Conservation (phyloP, 352 stramenopile species). For the Phytophthora cactorum region DNA sequence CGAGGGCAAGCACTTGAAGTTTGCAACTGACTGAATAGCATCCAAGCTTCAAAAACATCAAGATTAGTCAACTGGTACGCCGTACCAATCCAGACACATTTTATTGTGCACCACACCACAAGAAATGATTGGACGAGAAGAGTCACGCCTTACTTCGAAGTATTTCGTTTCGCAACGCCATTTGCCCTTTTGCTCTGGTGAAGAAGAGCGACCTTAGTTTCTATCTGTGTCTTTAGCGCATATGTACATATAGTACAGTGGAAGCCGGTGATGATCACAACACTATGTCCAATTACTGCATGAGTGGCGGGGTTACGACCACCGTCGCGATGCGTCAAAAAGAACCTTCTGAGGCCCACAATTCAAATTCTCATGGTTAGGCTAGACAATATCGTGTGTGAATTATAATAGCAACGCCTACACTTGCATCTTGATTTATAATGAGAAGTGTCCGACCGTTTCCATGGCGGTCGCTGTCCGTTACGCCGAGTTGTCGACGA, state of each 20-base stretch:
- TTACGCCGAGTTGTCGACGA: constrained; percentile 17
- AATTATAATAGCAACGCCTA: neutral
- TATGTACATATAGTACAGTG: neutral
- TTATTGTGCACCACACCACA: constrained; percentile 15
- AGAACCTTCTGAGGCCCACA: constrained; percentile 53
- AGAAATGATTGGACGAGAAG: constrained; percentile 30
- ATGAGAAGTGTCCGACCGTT: constrained; percentile 6
- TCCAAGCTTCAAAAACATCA: neutral
- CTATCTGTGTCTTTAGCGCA: neutral
- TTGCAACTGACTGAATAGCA: constrained; percentile 15
- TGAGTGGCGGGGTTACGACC: constrained; percentile 38
- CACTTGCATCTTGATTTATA: constrained; percentile 4
- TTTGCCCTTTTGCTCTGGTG: constrained; percentile 9
- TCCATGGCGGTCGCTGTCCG: constrained; percentile 4
- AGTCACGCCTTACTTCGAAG: neutral
- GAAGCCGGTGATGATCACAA: constrained; percentile 47
- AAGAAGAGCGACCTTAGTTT: neutral
- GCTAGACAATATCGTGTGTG: neutral
- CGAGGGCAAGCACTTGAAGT: neutral
- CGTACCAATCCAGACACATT: constrained; percentile 10
- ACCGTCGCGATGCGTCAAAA: constrained; percentile 49
- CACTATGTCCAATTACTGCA: constrained; percentile 72
- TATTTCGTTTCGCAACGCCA: neutral
- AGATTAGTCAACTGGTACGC: neutral
- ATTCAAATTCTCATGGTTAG: constrained; percentile 5